phyloP scores from a whole-genome alignment of 1,139 yeast genomes.

The Lodderomyces parapsilosis region DNA sequence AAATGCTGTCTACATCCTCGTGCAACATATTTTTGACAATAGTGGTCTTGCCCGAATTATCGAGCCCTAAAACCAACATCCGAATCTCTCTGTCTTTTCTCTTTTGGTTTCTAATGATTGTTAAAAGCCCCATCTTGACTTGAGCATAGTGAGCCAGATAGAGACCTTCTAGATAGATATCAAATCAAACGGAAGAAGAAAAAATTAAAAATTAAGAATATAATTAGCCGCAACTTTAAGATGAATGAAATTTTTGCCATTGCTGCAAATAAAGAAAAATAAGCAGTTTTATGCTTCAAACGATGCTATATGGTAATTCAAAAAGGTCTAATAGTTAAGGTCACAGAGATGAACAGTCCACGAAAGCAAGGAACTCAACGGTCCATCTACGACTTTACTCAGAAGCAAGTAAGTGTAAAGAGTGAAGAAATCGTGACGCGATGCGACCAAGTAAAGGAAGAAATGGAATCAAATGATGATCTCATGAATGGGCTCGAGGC shows the following conservation, averaged over 20 bases:
- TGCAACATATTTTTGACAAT: constrained; percentile 65
- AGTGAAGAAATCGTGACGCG: background rate
- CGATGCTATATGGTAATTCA: background rate
- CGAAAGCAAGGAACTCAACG: constrained; percentile 10
- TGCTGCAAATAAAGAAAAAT: background rate
- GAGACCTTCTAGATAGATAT: too few species aligned
- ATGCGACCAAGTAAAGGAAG: background rate
- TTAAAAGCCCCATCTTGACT: constrained; percentile 72
- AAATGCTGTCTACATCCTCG: constrained; percentile 35
- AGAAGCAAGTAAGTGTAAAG: background rate
- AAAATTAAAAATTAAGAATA: background rate
- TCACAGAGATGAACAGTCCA: background rate
- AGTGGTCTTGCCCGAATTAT: constrained; percentile 87
- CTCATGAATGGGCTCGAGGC: background rate
- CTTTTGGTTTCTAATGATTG: constrained; percentile 81
- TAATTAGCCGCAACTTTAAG: constrained; percentile 1
- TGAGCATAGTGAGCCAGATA: background rate
- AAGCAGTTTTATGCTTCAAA: background rate
- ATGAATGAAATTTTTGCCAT: background rate
- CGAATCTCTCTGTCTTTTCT: constrained; percentile 76
- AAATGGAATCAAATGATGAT: background rate
- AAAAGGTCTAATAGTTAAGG: background rate
- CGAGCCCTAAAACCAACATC: constrained; percentile 77
- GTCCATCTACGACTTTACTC: constrained; percentile 16
- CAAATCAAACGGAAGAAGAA: background rate